Base-by-base conservation (phyloP, 768 basidiomycete species). In the Epithele typhae region DNA sequence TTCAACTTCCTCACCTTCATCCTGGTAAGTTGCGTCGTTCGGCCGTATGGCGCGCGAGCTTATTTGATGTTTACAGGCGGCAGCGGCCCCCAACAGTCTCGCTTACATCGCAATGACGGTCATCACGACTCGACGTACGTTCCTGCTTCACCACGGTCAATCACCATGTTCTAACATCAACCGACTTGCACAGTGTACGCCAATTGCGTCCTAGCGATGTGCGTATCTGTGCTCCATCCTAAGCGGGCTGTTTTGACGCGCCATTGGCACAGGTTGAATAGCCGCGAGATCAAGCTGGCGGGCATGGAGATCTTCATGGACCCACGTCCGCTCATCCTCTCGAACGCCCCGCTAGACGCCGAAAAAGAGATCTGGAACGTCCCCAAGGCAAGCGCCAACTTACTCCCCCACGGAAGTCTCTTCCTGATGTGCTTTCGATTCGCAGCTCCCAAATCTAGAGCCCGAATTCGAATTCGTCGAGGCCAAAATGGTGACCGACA, bases 281-380 rank as follows among this genome's bases (percentile, higher is more conserved):
- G 25, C 12, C 40, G 40, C 24, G 5, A 41, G 17, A 18, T 24
- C 7, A 12, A 22, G 25, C 11, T 41, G 14, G 40, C 40, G 4
- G 40, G 40, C 12, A 41, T 41, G 40, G 25, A 41, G 25, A 41
- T 41, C 25, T 41, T 41, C 25, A 17, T 41, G 3, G 40, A 41
- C 25, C 17, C 14, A 6, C n/a, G 10, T 21, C 24, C 10, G 23
- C 6, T 41, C 25, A 18, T 6, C 40, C 14, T 41, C 25, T 24
- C 25, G 7, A 24, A 41, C 25, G 40, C 25, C 14, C 25, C 25
- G 23, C 7, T 11, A 10, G 40, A 22, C 15, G 23, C 23, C 25
- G 25, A 17, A 8, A 10, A 7, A 8, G n/a, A 15, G 25, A 18
- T 15, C 7, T 41, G 40, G 40, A 41, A 30, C 17, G 40, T 41